phyloP scores from a whole-genome alignment of 768 basidiomycete species.

The Lactarius tabidus region DNA sequence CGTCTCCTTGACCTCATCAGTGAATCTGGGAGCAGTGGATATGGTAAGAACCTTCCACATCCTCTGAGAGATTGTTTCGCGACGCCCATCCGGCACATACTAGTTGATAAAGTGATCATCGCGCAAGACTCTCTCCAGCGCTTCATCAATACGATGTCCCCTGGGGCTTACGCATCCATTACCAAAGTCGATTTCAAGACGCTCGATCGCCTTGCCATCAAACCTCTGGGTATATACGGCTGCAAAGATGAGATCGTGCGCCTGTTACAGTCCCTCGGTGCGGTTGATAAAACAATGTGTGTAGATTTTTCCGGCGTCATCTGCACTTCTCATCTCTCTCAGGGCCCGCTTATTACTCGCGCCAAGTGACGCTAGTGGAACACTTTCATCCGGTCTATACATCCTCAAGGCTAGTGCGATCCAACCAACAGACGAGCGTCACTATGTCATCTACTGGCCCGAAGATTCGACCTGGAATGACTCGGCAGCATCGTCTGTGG shows the following conservation, averaged over 20 bases:
- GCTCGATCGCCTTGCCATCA: slow-evolving; percentile 44
- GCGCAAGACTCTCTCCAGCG: slow-evolving; percentile 44
- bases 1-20: slow-evolving; percentile 50
- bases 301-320: slow-evolving; percentile 24
- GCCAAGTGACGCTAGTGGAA: slow-evolving; percentile 22
- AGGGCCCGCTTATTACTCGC: slow-evolving; percentile 27
- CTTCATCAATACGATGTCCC: slow-evolving; percentile 45
- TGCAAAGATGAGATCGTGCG: slow-evolving; percentile 47
- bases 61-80: not conserved
- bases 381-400: slow-evolving; percentile 50
- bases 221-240: slow-evolving; percentile 56
- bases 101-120: slow-evolving; percentile 64
- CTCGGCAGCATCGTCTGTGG: slow-evolving; percentile 39
- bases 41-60: slow-evolving; percentile 37
- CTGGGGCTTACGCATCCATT: slow-evolving; percentile 49
- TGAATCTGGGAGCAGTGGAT: slow-evolving; percentile 46
- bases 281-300: slow-evolving; percentile 40
- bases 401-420: slow-evolving; percentile 30
- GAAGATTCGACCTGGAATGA: slow-evolving; percentile 58
- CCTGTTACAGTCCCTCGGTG: slow-evolving; percentile 38
- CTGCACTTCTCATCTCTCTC: not conserved
- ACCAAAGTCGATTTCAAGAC: slow-evolving; percentile 53
- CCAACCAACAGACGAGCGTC: slow-evolving; percentile 26
- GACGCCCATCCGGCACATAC: not conserved
- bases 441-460: slow-evolving; percentile 58